phyloP scores from a whole-genome alignment of 768 basidiomycete genomes.

The Cystobasidium onofrii region DNA sequence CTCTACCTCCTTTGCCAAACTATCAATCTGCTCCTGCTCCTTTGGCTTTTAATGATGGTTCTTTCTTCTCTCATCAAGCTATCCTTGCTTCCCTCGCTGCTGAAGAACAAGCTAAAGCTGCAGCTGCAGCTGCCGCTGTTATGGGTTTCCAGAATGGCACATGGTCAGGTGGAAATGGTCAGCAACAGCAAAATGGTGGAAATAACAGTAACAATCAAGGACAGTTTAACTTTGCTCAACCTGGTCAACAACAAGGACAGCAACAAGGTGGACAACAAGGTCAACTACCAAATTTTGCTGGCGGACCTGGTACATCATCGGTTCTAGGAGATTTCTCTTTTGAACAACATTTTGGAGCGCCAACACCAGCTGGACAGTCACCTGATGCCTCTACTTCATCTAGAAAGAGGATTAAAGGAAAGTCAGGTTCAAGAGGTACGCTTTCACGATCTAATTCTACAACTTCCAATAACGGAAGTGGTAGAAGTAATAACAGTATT shows the following conservation, averaged over 20 bases:
- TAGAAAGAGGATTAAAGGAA: neutral
- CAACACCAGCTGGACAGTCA: neutral
- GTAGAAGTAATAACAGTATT: neutral
- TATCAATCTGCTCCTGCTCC: conserved; percentile 20
- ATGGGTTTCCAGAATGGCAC: conserved; percentile 11
- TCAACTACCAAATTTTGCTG: neutral
- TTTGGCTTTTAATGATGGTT: conserved; percentile 11
- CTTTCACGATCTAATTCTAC: conserved; percentile 12
- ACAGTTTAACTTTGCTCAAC: conserved; percentile 9
- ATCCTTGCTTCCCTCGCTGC: conserved; percentile 7
- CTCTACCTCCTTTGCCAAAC: conserved; percentile 25
- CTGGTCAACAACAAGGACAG: conserved; percentile 5
- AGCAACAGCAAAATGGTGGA: conserved; percentile 3
- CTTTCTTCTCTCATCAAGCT: conserved; percentile 29
- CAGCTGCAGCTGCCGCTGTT: conserved; percentile 3
- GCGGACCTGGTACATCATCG: neutral
- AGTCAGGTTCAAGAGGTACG: neutral
- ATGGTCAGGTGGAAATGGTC: neutral
- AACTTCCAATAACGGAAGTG: conserved; percentile 1
- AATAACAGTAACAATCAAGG: neutral
- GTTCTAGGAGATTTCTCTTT: neutral
- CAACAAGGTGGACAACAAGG: neutral
- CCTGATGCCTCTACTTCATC: neutral
- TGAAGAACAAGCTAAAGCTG: conserved; percentile 13
- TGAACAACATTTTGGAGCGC: neutral